phyloP scores from a whole-genome alignment of 805 yeast species.

The Jamesozyma spencerorum region DNA sequence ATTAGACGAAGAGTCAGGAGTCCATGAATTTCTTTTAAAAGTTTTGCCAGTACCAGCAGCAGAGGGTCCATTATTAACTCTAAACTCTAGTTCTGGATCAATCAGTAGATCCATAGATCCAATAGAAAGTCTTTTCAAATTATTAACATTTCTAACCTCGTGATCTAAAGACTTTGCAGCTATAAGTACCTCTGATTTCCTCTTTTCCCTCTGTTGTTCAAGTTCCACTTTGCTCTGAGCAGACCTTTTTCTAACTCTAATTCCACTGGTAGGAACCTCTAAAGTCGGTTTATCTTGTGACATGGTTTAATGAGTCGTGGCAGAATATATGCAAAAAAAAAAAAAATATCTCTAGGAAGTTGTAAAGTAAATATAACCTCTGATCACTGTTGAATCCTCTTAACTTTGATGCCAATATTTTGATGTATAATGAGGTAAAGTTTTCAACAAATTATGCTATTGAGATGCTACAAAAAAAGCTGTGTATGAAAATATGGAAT shows the following conservation, averaged over 20 bases:
- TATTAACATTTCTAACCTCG: conserved; percentile 64
- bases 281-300: neutral
- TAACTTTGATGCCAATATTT: no score
- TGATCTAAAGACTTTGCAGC: conserved; percentile 74
- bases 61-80: conserved; percentile 22
- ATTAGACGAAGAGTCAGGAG: conserved; percentile 1
- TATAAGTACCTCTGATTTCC: conserved; percentile 39
- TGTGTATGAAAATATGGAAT: no score
- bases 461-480: no score
- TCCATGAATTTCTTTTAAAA: conserved; percentile 13
- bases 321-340: no score
- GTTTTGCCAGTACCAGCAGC: neutral
- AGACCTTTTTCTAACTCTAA: conserved; percentile 3
- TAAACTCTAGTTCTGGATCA: conserved; percentile 65
- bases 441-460: no score
- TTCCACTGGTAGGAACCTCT: neutral
- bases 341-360: no score
- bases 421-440: no score
- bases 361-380: no score
- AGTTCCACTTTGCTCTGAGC: conserved; percentile 1
- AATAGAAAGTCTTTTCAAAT: conserved; percentile 63
- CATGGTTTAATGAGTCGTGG: no score
- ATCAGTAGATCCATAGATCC: conserved; percentile 43
- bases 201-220: conserved; percentile 17
- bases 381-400: no score